Evolutionary conservation across 306 rosid genomes (phyloP), one percentile per base, ranked within the genome.

Genomic region (Sechiopsis laciniata): DNA sequence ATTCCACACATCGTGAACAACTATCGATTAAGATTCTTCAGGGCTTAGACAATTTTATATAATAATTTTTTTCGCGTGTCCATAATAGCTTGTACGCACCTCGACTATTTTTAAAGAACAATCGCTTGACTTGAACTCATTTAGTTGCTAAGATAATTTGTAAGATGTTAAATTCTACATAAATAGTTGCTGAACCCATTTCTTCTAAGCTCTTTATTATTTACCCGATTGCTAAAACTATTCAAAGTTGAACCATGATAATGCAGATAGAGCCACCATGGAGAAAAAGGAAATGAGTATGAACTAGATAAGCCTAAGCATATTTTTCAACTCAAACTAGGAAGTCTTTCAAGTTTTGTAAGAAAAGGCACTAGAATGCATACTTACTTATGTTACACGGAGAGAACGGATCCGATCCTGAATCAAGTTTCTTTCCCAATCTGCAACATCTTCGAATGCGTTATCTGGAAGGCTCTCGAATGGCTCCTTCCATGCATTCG

Each of bases 401-500:
- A 90, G 92, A 79, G 95, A 77, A 17, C 72, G 88, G 8, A 89
- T 78, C 20, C 84, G 85, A 20, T 85, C 79, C 82, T 80, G 88
- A 81, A 94, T 85, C 89, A 90, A 81, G 52, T 80, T 82, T 80
- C 97, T 94, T 78, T 94, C 98, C 98, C 97, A 90, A 56, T 84
- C 91, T 62, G 97, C 88, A 61, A 94, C 67, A 54, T 78, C 90
- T 81, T 84, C 90, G 61, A 93, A 90, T 20, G 97, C 97, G 78
- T 81, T 6, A 61, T 90, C 96, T 29, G 98, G 86, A 76, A 93
- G 98, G 76, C 48, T 84, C 85, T 90, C 94, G 75, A 93, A 88
- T 29, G 98, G 92, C 81, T 93, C 96, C 83, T 93, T 90, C 94
- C 91, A 86, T 11, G 83, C 90, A 77, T 94, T 88, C 62, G 86